phyloP scores from a whole-genome alignment of 148 eudicot genomes.

The Arctostaphylos glauca region DNA sequence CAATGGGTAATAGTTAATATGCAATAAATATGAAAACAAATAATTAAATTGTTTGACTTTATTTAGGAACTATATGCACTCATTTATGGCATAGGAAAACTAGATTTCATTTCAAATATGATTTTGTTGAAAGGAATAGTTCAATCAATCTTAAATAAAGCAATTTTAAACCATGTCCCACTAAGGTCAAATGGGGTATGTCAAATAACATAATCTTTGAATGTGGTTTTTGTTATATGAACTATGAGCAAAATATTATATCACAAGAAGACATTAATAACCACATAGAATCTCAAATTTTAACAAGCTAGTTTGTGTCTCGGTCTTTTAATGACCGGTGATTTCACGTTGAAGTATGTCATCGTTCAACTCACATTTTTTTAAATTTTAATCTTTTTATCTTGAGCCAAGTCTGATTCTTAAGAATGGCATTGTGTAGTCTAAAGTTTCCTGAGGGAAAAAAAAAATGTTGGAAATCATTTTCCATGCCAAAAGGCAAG shows the following conservation, averaged over 20 bases:
- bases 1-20: neutral
- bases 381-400: no score
- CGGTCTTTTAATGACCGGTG: no score
- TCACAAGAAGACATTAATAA: neutral
- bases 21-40: neutral
- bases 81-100: neutral
- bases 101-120: no score
- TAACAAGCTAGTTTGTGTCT: no score
- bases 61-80: neutral
- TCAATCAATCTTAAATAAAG: neutral
- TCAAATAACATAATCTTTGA: neutral
- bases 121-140: neutral
- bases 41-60: neutral
- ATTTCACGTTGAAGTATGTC: no score
- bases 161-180: neutral
- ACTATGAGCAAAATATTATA: neutral
- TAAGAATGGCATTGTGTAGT: no score
- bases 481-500: neutral
- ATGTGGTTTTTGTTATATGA: neutral
- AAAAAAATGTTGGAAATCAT: neutral
- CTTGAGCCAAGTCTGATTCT: no score
- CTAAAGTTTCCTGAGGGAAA: no score
- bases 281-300: no score
- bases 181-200: neutral
- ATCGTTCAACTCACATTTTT: no score